Evolutionary conservation across 2,329 filamentous ascomycete species (phyloP).

Genomic region (Xenoacremonium recifei): DNA sequence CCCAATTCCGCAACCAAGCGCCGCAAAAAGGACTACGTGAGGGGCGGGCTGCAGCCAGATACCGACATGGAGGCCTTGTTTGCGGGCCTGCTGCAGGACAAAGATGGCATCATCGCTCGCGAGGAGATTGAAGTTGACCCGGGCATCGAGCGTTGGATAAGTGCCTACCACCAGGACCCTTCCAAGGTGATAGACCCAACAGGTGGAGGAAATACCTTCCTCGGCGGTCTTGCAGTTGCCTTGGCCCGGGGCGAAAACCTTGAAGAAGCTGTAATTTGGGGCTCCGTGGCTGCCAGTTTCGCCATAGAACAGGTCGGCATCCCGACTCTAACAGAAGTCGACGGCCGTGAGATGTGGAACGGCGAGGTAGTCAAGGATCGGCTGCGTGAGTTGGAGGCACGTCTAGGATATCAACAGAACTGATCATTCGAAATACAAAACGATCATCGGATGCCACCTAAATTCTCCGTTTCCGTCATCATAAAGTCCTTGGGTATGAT

Average conservation of each 20-base stretch:
- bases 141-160: conserved; percentile 71
- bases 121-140: conserved; percentile 63
- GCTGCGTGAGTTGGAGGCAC: conserved; percentile 48
- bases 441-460: too few relatives aligned
- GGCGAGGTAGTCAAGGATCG: conserved; percentile 52
- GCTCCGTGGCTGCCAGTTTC: conserved; percentile 81
- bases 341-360: conserved; percentile 61
- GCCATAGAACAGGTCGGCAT: conserved; percentile 93
- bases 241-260: conserved; percentile 59
- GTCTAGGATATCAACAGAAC: conserved; percentile 27
- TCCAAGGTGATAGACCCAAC: conserved; percentile 81
- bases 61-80: conserved; percentile 64
- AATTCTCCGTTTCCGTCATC: too few relatives aligned
- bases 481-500: too few relatives aligned
- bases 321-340: conserved; percentile 52
- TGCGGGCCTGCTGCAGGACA: conserved; percentile 54
- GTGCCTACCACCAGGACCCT: conserved; percentile 63
- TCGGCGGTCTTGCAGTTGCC: conserved; percentile 60
- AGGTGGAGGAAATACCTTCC: conserved; percentile 88
- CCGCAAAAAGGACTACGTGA: conserved; percentile 43
- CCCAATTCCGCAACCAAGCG: conserved; percentile 27
- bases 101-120: conserved; percentile 50
- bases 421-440: too few relatives aligned
- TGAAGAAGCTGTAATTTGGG: conserved; percentile 74
- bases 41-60: conserved; percentile 56